Percentiles rank a stretch among this genome's conserved stretches.
phyloP scores from a whole-genome alignment of 2,329 filamentous ascomycete species.

The Cucurbitaria berberidis region DNA sequence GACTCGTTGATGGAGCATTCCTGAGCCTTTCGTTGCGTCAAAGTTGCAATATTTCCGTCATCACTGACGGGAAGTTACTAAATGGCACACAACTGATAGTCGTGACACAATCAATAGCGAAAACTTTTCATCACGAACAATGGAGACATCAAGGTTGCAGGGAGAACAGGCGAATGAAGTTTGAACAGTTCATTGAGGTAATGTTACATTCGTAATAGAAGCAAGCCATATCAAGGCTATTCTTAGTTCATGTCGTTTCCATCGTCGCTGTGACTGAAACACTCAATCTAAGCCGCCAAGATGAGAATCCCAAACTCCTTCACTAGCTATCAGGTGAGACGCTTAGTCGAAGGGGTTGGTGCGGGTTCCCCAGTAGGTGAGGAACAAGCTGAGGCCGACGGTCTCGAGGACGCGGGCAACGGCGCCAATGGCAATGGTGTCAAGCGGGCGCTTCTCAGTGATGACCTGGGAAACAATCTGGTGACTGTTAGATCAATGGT shows the following conservation, averaged over 20 bases:
- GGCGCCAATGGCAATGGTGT: constrained; percentile 85
- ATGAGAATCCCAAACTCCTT: constrained; percentile 31
- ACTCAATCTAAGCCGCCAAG: constrained; percentile 37
- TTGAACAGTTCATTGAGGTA: constrained; percentile 29
- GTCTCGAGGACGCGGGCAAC: constrained; percentile 90
- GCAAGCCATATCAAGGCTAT: constrained; percentile 21
- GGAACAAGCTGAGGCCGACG: constrained; percentile 85
- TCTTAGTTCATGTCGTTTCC: constrained; percentile 32
- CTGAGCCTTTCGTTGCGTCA: too few relatives aligned
- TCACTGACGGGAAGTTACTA: too few relatives aligned
- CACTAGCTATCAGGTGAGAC: constrained; percentile 18
- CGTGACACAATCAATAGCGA: too few relatives aligned
- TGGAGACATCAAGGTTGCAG: too few relatives aligned
- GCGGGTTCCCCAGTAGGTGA: constrained; percentile 97
- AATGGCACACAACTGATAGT: too few relatives aligned
- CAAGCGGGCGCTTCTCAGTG: constrained; percentile 88
- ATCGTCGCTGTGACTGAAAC: constrained; percentile 20
- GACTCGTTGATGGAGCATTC: too few relatives aligned
- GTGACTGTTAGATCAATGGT: constrained; percentile 24
- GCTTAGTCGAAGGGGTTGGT: constrained; percentile 87
- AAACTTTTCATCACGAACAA: not conserved
- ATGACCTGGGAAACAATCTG: constrained; percentile 87
- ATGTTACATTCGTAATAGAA: constrained; percentile 40
- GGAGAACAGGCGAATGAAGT: too few relatives aligned
- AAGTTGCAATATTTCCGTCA: too few relatives aligned